Conservation (phyloP, 345 rosid species). For the Eutrema japonicum region DNA sequence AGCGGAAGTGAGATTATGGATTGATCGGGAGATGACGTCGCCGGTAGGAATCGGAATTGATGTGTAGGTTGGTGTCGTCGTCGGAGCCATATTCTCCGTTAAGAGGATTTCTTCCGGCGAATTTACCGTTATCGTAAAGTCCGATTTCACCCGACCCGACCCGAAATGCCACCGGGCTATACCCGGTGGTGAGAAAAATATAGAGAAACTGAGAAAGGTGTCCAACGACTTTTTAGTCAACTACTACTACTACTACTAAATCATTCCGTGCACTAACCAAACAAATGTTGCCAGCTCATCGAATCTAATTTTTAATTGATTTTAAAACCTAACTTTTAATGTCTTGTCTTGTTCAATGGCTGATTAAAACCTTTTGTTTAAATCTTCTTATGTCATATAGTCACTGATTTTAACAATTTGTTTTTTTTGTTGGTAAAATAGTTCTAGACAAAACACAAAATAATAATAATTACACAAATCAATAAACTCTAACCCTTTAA, state of each 20-base stretch:
- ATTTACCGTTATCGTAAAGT: slow-evolving; percentile 4
- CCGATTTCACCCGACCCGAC: slow-evolving; percentile 40
- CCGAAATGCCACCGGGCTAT: slow-evolving; percentile 22
- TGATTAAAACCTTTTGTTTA: not conserved
- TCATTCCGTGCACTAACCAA: slow-evolving; percentile 20
- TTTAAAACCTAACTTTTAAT: no score
- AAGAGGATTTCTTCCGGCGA: not conserved
- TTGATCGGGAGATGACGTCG: slow-evolving; percentile 56
- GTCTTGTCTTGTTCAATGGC: not conserved
- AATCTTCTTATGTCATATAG: not conserved
- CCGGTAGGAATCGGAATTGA: slow-evolving; percentile 56
- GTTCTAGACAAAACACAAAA: not conserved
- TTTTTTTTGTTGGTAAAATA: no score
- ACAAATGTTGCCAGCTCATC: slow-evolving; percentile 18
- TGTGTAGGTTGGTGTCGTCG: slow-evolving; percentile 47
- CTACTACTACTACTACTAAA: slow-evolving; percentile 37
- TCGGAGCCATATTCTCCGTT: slow-evolving; percentile 21
- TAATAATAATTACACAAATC: not conserved
- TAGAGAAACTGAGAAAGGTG: not conserved
- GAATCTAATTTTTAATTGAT: no score
- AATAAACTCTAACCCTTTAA: not conserved
- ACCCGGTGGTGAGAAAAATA: not conserved
- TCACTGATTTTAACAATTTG: not conserved
- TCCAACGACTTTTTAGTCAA: slow-evolving; percentile 34
- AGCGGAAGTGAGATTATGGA: slow-evolving; percentile 50